Conservation (phyloP, 805 yeast genomes). For the Saccharomycopsis fermentans region DNA sequence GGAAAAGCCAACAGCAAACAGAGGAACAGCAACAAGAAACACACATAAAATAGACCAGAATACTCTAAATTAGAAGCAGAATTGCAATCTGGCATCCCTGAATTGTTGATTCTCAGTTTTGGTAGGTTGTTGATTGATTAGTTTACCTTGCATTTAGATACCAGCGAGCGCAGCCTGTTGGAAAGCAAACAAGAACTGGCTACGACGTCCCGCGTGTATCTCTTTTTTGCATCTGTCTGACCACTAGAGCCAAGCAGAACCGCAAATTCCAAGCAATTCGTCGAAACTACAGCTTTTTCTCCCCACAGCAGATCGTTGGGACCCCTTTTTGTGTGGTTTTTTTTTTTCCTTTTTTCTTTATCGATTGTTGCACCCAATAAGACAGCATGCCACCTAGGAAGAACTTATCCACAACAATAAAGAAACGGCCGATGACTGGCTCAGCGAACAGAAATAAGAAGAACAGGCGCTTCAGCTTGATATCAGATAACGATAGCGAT, state of each 20-base stretch:
- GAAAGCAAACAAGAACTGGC: not conserved
- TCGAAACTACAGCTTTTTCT: not conserved
- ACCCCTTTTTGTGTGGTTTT: not conserved
- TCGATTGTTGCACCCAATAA: not conserved
- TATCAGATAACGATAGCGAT: slow-evolving; percentile 34
- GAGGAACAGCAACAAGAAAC: not conserved
- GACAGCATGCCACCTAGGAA: not conserved
- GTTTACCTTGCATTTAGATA: not conserved
- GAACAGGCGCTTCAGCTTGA: slow-evolving; percentile 34
- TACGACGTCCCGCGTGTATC: not conserved
- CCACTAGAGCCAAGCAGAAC: too few species aligned
- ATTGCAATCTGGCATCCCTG: not conserved
- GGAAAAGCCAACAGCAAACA: not conserved
- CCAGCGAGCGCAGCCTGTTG: not conserved
- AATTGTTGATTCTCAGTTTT: not conserved
- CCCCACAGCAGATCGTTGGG: not conserved
- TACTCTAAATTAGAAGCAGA: too few species aligned
- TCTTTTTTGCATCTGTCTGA: too few species aligned
- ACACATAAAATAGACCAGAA: too few species aligned
- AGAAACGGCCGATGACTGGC: not conserved
- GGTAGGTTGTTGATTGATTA: not conserved
- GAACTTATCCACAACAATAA: not conserved
- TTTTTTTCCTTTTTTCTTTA: too few species aligned
- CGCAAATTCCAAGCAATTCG: not conserved
- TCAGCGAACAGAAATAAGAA: slow-evolving; percentile 15